Base-by-base conservation (phyloP, 2,329 filamentous ascomycete genomes). In the Epichloe brachyelytri region DNA sequence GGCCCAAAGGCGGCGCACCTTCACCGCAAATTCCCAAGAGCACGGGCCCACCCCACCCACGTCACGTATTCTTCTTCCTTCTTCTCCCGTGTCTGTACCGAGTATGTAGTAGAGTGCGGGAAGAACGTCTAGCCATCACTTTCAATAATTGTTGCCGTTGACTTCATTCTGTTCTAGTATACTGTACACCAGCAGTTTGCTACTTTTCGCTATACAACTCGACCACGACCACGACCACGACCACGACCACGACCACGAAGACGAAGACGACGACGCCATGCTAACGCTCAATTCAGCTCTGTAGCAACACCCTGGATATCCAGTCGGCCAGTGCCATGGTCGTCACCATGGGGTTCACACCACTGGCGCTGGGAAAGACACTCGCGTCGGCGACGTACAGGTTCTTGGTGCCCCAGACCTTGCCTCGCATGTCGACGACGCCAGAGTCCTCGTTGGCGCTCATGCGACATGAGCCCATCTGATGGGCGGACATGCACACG, bases 281-380 rank as follows among this genome's bases (percentile, higher is more conserved):
- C 7, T 0, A n/a, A 38, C 36, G 14, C 15, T 30, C 36, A 49
- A n/a, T 33, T 38, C 38, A 48, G 39, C 26, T 51, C 49, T 4
- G n/a, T 19, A 10, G 39, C 40, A 3, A 85, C 63, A 0, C 75
- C 73, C 75, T 70, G 3, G 79, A 79, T 54, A 86, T 82, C 68
- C 77, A 78, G 60, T 86, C 79, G 46, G 80, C 73, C 59, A 86
- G 76, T 1, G 79, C 79, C 86, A 90, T 88, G 52, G 72, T 76
- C 12, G 85, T 88, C 43, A 89, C 71, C 86, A 91, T 90, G 12
- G 86, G 86, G 63, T 90, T 90, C 33, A 89, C 85, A 1, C 86
- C 86, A 62, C 80, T 87, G 11, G 85, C 85, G 51, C 78, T 83
- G 1, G 85, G 86, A 54, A 90, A 85, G 11, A 88, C 81, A 63